These are phyloP conservation scores for Tricholoma sp. DNA, from an alignment of 768 basidiomycete species.

Conservation along the genomic window DNA sequence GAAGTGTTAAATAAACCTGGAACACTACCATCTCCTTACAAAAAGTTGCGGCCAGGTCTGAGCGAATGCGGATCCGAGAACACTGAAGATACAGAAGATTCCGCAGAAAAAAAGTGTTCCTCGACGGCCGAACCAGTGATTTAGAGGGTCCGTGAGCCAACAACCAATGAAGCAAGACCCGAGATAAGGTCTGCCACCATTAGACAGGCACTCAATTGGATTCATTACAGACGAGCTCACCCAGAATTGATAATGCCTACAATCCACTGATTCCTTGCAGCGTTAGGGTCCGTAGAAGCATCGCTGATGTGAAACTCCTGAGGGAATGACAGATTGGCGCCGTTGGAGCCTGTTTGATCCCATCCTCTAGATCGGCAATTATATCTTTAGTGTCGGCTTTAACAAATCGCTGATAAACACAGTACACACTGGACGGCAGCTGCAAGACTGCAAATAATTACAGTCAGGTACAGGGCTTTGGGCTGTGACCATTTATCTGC, in stretches of 20 bases:
- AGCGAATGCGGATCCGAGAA: slow-evolving; percentile 43
- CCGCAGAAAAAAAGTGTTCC: slow-evolving; percentile 59
- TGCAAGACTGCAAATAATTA: slow-evolving; percentile 58
- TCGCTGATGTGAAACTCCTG: slow-evolving; percentile 39
- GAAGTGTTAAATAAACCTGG: not conserved
- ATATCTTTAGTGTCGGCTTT: not conserved
- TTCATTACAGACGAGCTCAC: slow-evolving; percentile 18
- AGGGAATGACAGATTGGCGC: slow-evolving; percentile 60
- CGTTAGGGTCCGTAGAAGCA: slow-evolving; percentile 24
- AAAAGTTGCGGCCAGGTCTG: slow-evolving; percentile 54
- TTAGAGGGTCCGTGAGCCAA: slow-evolving; percentile 52
- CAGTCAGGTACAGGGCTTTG: slow-evolving; percentile 34
- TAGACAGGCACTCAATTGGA: slow-evolving; percentile 3
- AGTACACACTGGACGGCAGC: slow-evolving; percentile 70
- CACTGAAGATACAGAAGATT: slow-evolving; percentile 47
- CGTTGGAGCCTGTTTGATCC: slow-evolving; percentile 64
- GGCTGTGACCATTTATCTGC: slow-evolving; percentile 47
- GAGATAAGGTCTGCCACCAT: slow-evolving; percentile 36
- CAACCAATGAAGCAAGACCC: slow-evolving; percentile 39
- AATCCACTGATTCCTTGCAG: slow-evolving; percentile 57
- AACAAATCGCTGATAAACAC: not conserved
- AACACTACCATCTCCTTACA: slow-evolving; percentile 20
- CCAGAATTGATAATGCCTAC: slow-evolving; percentile 74
- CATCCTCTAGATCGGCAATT: slow-evolving; percentile 34
- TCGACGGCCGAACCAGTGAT: slow-evolving; percentile 56